phyloP scores from a whole-genome alignment of 495 filamentous ascomycete species.

The Poronia punctata region DNA sequence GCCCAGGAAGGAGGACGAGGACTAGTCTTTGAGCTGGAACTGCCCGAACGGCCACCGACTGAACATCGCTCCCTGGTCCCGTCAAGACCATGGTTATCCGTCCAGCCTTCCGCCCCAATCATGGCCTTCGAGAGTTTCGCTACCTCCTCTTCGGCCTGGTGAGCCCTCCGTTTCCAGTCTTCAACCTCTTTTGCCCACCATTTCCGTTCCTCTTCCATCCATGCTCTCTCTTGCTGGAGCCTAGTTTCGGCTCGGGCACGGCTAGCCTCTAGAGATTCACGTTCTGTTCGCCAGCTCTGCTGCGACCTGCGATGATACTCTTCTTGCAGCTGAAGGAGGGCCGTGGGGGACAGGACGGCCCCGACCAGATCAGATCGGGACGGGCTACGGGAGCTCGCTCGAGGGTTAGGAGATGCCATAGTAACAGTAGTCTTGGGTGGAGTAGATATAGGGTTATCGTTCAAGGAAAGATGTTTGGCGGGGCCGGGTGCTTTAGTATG shows the following conservation, averaged over 20 bases:
- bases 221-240: conserved; percentile 36
- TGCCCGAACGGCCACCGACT: too few species aligned
- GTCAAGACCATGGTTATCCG: too few species aligned
- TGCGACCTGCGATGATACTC: conserved; percentile 33
- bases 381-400: too few species aligned
- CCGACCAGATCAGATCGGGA: too few species aligned
- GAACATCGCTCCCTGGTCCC: too few species aligned
- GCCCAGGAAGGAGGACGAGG: too few species aligned
- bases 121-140: conserved; percentile 12
- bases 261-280: conserved; percentile 37
- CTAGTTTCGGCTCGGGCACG: conserved; percentile 38
- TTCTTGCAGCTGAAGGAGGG: conserved; percentile 32
- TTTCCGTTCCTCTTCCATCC: conserved; percentile 38
- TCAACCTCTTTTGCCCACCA: conserved; percentile 27
- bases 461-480: conserved; percentile 23
- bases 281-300: conserved; percentile 41
- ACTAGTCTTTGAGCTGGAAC: too few species aligned
- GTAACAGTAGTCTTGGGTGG: conserved; percentile 3
- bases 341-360: too few species aligned
- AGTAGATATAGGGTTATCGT: conserved; percentile 17
- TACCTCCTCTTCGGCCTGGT: conserved; percentile 14
- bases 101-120: too few species aligned
- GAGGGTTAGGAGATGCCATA: conserved; percentile 18
- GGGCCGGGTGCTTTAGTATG: conserved; percentile 8
- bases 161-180: conserved; percentile 21